Base-by-base conservation (phyloP, 768 basidiomycete genomes). In the Floccularia luteovirens region DNA sequence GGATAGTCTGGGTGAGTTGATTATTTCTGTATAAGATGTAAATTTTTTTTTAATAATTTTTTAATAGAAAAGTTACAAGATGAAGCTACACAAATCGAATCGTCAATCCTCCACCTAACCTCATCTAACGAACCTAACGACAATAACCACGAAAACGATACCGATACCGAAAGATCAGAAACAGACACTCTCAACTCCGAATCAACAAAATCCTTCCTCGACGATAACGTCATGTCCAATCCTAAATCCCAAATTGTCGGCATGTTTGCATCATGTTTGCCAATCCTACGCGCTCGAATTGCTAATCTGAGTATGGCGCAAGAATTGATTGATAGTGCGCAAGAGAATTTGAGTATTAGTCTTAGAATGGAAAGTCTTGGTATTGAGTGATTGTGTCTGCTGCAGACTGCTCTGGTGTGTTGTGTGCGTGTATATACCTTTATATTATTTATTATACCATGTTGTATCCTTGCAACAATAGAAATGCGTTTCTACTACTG, bases 311-410 rank as follows among this genome's bases (percentile, higher is more conserved):
- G 57, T 11, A 62, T 72, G 63, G 74, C 74, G 0, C 67, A 67
- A 36, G 67, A 72, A 20, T 57, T 77, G 14, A 56, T 75, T 19
- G 68, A 72, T 41, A 64, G 67, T 17, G 67, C 69, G 11, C 67
- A 74, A 32, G 72, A 75, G 50, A 75, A 72, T 42, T 53, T 66
- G 17, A 70, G 66, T 36, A 60, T 72, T 23, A 58, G 55, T 32
- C 48, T 75, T 24, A 58, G 68, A n/a, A 62, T 74, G 61, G 71
- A 74, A 48, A 69, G 68, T 45, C 48, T 74, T 45, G 69, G 68
- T 6, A 46, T 71, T 22, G 41, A 45, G 21, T 43, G 41, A 35
- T n/a, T n/a, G n/a, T n/a, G n/a, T n/a, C n/a, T n/a, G n/a, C n/a
- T n/a, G n/a, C n/a, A n/a, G n/a, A n/a, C n/a, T n/a, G n/a, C n/a